phyloP scores from a whole-genome alignment of 2,329 filamentous ascomycete genomes.

The Aspergillus quadricinctus region DNA sequence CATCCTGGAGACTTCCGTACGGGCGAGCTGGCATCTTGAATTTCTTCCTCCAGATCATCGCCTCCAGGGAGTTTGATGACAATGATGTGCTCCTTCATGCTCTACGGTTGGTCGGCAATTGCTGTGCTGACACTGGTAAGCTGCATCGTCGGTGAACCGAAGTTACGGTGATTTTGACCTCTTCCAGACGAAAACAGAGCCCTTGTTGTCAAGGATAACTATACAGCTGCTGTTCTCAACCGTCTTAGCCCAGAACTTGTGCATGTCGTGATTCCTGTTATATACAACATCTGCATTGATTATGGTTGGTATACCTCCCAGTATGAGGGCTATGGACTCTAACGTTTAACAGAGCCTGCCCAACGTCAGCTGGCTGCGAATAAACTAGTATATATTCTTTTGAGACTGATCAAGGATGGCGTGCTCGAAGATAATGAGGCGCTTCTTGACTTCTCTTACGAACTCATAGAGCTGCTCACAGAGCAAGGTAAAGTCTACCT shows the following conservation, averaged over 20 bases:
- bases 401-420: slow-evolving; percentile 32
- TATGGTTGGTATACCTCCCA: slow-evolving; percentile 29
- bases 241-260: slow-evolving; percentile 31
- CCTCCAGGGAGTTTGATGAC: slow-evolving; percentile 27
- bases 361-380: slow-evolving; percentile 36
- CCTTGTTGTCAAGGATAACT: slow-evolving; percentile 36
- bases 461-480: slow-evolving; percentile 36
- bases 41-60: slow-evolving; percentile 39
- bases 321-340: not conserved
- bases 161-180: slow-evolving; percentile 8
- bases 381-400: slow-evolving; percentile 32
- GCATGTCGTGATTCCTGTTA: slow-evolving; percentile 40
- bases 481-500: slow-evolving; percentile 33
- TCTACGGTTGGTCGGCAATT: slow-evolving; percentile 42
- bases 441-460: slow-evolving; percentile 35
- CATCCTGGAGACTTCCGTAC: slow-evolving; percentile 36
- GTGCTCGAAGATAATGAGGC: slow-evolving; percentile 28
- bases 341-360: slow-evolving; percentile 31
- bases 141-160: not conserved
- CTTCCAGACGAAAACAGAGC: slow-evolving; percentile 39
- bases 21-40: slow-evolving; percentile 38
- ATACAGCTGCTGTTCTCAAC: slow-evolving; percentile 35
- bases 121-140: slow-evolving; percentile 43
- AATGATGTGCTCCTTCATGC: slow-evolving; percentile 35
- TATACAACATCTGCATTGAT: slow-evolving; percentile 45